A percentile compares a stretch with the other conserved stretches of the same genome.
phyloP scores from a whole-genome alignment of 225 moss, liverwort and hornwort species.

The Bryoerythrophyllum caledonicum region DNA sequence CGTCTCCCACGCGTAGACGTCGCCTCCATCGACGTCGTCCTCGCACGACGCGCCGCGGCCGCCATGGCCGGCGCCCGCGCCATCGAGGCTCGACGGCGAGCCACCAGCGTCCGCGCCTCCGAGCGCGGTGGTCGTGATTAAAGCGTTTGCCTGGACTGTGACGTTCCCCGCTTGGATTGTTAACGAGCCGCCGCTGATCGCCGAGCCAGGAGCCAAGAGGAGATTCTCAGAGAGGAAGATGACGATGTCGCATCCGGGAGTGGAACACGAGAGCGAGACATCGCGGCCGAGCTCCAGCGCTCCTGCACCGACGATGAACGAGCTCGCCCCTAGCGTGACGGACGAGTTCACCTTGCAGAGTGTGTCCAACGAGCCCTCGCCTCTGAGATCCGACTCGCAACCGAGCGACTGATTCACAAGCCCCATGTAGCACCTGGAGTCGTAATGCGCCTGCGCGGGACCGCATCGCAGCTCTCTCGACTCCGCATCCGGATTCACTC shows the following conservation, averaged over 20 bases:
- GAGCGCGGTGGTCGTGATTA: slow-evolving; percentile 45
- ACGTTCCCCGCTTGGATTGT: slow-evolving; percentile 56
- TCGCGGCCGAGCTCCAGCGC: slow-evolving; percentile 45
- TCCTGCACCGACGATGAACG: slow-evolving; percentile 56
- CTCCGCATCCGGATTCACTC: background rate
- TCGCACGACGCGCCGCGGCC: slow-evolving; percentile 67
- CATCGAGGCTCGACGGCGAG: slow-evolving; percentile 40
- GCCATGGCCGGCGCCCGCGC: slow-evolving; percentile 74
- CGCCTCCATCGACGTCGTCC: slow-evolving; percentile 43
- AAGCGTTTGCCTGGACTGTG: slow-evolving; percentile 29
- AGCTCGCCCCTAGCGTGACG: slow-evolving; percentile 34
- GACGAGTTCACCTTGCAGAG: slow-evolving; percentile 40
- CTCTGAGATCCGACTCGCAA: slow-evolving; percentile 63
- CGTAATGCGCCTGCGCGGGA: background rate
- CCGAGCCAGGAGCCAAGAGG: slow-evolving; percentile 42
- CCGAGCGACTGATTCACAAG: slow-evolving; percentile 44
- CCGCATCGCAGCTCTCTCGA: background rate
- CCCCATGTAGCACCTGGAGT: background rate
- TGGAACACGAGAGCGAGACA: slow-evolving; percentile 37
- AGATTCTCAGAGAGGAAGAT: slow-evolving; percentile 49
- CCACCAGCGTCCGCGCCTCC: slow-evolving; percentile 57
- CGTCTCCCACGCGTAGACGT: slow-evolving; percentile 58
- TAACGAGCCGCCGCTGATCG: slow-evolving; percentile 57
- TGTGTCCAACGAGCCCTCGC: slow-evolving; percentile 53
- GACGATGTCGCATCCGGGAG: slow-evolving; percentile 54